These are phyloP conservation scores for Amoebophrya sp. DNA, from an alignment of 169 alveolate genomes.

Conservation along the genomic window DNA sequence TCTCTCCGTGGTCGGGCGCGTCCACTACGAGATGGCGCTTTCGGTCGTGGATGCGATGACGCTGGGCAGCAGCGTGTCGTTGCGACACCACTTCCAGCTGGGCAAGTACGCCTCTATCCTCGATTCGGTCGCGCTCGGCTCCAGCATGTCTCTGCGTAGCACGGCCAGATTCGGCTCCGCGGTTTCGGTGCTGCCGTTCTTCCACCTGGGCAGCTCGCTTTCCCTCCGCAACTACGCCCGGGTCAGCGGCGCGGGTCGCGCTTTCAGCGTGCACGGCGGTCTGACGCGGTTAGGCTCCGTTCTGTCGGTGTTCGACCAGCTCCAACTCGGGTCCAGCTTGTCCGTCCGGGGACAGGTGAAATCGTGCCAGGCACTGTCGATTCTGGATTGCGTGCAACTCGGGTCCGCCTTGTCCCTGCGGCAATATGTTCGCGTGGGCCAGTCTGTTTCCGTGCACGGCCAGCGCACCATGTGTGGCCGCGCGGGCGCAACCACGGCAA, in stretches of 20 bases:
- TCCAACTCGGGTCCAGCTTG: background rate
- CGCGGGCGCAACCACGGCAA: slow-evolving; percentile 4
- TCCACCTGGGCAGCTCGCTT: background rate
- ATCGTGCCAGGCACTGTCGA: background rate
- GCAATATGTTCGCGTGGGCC: background rate
- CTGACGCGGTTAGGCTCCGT: background rate
- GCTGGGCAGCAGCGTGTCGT: background rate
- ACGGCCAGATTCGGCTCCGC: background rate
- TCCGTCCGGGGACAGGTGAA: background rate
- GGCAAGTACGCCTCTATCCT: slow-evolving; percentile 12
- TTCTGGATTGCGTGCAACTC: background rate
- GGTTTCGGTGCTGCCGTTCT: background rate
- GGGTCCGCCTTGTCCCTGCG: slow-evolving; percentile 21
- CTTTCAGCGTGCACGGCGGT: background rate
- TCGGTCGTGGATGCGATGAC: background rate
- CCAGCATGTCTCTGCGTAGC: background rate
- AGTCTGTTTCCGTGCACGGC: background rate
- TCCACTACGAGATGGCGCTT: background rate
- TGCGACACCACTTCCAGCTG: background rate
- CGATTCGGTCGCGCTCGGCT: background rate
- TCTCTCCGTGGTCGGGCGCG: background rate
- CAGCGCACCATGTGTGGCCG: background rate
- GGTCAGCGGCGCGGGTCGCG: background rate
- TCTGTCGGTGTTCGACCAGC: slow-evolving; percentile 26
- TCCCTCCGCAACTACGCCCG: background rate